Base-by-base conservation (phyloP, 179 eudicot genomes). In the Drosera spatulata region DNA sequence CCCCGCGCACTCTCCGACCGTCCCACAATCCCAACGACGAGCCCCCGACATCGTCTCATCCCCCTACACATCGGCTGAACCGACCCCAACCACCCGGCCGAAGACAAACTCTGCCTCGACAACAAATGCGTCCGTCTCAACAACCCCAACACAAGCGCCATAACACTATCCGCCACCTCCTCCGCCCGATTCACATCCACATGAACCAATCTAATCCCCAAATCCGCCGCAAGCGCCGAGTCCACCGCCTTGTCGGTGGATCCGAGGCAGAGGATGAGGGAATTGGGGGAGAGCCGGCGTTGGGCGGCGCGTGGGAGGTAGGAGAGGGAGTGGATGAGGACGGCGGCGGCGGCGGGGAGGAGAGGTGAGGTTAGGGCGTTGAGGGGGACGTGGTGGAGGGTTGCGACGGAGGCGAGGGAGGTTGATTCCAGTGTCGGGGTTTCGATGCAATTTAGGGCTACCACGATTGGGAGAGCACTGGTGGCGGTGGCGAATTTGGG, bases 271-370 rank as follows among this genome's bases (percentile, higher is more conserved):
- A 93, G 83, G 40, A 93, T 68, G 55, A 93, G 87, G 77, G 86
- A 96, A 85, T 84, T 75, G 14, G 96, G 84, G 8, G 85, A 84
- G 52, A 93, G 88, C 5, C 93, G 99, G 67, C 99, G 86, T 65
- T 93, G 99, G 40, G 99, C 96, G 68, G 96, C 99, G 58, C 99
- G 95, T 6, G 99, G 99, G 67, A 89, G 95, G 77, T 84, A 93
- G 3, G 95, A 76, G 66, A 93, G 93, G 3, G 96, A 93, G 80
- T 93, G 99, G 61, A 93, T 75, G n/a, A 93, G 76, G 2, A 93
- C 88, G 5, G 95, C 96, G 42, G 88, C 58, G 68, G 95, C 96
- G 0, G 93, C 67, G 63, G 82, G 87, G 80, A 93, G 81, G 79
- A 73, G 73, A 3, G 91, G 78, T 43, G 77, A 82, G 55, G 95